Base-by-base conservation (phyloP, 176 grass and related monocot genomes). In the Aechmea fasciata region DNA sequence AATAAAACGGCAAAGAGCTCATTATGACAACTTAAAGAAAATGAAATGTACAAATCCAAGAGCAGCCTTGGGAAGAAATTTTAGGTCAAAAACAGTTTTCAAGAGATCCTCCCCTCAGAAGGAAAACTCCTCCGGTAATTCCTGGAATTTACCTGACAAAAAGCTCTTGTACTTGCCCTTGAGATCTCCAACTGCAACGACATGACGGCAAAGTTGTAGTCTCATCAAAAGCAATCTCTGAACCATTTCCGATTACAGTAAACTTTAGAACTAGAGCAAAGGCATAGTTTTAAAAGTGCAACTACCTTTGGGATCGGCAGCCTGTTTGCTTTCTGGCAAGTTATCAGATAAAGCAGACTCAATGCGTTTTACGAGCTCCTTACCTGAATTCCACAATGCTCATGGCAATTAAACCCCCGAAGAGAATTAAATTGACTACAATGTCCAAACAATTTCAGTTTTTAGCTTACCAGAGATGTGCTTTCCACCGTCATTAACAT, bases 111-210 rank as follows among this genome's bases (percentile, higher is more conserved):
- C 51, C 70, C 70, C 24, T 85, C 57, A 91, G 64, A 92, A 92
- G 26, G 19, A 75, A 77, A 92, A 97, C 29, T 90, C 86, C 69
- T 80, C 19, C 0, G 82, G 89, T 62, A 97, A 82, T 52, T 17
- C 29, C 24, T 75, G 72, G 76, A 79, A 97, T 78, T 87, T 92
- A 41, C 74, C 33, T 14, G 65, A 87, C 48, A 97, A 49, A 75
- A 90, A 97, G 73, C 77, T 82, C 71, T 80, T 77, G 84, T 90
- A 87, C 80, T 97, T 97, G 50, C 81, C 79, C 69, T 90, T 92
- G 52, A 92, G 83, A 81, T 97, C 84, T 59, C 69, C 55, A 70
- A 85, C 94, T 97, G 86, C 83, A 76, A 48, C 49, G 48, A 69
- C 11, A 69, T 41, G 49, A 11, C 12, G 23, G 28, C 54, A 63